Conservation (phyloP, 768 basidiomycete genomes). For the Boletus rubropictus region DNA sequence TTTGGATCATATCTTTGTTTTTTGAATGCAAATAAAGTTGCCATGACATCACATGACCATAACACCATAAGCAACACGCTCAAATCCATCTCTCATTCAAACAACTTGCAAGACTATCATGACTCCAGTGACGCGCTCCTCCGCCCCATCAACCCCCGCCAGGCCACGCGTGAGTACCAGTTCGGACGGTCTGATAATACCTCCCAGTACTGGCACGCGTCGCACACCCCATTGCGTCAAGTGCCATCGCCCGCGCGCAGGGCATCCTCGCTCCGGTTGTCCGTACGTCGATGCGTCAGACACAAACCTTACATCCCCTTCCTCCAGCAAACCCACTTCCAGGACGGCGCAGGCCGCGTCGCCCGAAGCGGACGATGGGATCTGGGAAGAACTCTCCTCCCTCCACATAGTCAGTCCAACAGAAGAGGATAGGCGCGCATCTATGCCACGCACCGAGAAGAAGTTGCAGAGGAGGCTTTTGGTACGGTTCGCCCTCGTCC, state of each 20-base stretch:
- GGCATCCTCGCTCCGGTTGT: conserved; percentile 62
- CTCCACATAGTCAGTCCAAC: conserved; percentile 35
- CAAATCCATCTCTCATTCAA: too few species aligned
- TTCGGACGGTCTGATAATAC: conserved; percentile 13
- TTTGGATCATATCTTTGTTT: too few species aligned
- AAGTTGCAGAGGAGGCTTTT: conserved; percentile 24
- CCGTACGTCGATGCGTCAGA: conserved; percentile 36
- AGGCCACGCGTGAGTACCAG: conserved; percentile 13
- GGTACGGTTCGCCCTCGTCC: conserved; percentile 27
- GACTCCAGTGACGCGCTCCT: conserved; percentile 27
- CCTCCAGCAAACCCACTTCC: conserved; percentile 5
- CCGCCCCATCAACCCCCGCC: conserved; percentile 28
- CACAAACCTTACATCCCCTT: conserved; percentile 13
- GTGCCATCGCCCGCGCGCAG: conserved; percentile 48
- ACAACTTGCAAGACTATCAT: conserved; percentile 6
- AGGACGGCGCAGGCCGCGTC: background rate
- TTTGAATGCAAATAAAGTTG: too few species aligned
- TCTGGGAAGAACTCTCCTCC: conserved; percentile 42
- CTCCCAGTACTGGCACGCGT: conserved; percentile 40
- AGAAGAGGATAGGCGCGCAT: conserved; percentile 10
- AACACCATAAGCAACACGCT: too few species aligned
- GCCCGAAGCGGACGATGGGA: conserved; percentile 19
- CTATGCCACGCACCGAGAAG: conserved; percentile 3
- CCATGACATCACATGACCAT: too few species aligned
- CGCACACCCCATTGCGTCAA: conserved; percentile 50